A percentile compares a stretch with the other conserved stretches of the same genome.
phyloP scores from a whole-genome alignment of 768 basidiomycete genomes.

The Exidia glandulosa region DNA sequence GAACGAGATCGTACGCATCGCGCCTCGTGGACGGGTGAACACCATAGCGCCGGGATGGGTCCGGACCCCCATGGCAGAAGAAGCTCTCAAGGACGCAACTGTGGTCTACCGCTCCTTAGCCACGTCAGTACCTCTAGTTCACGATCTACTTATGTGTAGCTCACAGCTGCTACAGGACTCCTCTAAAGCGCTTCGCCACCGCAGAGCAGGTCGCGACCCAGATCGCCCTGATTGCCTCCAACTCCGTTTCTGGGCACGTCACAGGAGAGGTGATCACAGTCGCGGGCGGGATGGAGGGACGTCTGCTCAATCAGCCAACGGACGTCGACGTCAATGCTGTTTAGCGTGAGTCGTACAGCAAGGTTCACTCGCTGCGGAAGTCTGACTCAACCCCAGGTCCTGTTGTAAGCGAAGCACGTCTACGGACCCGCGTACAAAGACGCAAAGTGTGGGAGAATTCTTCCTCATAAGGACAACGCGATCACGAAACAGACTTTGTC shows the following conservation, averaged over 20 bases:
- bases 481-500: too few relatives aligned
- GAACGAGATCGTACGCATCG: slow-evolving; percentile 72
- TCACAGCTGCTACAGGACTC: slow-evolving; percentile 33
- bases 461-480: too few relatives aligned
- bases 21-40: slow-evolving; percentile 61
- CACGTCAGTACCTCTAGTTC: slow-evolving; percentile 34
- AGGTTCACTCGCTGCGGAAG: too few relatives aligned
- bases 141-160: not conserved
- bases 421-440: too few relatives aligned
- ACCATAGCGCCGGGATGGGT: slow-evolving; percentile 54
- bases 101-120: slow-evolving; percentile 51
- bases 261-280: slow-evolving; percentile 63
- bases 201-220: slow-evolving; percentile 57
- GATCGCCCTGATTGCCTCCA: slow-evolving; percentile 49
- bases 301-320: slow-evolving; percentile 31
- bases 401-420: too few relatives aligned
- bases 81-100: slow-evolving; percentile 41
- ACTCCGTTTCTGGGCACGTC: slow-evolving; percentile 55
- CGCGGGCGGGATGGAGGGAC: slow-evolving; percentile 74
- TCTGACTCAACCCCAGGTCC: too few relatives aligned
- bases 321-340: too few relatives aligned
- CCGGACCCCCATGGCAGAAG: slow-evolving; percentile 50
- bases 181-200: slow-evolving; percentile 55
- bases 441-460: too few relatives aligned
- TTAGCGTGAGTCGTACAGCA: too few relatives aligned